These are phyloP conservation scores for Geotrichum histeridarum DNA, from an alignment of 1,139 yeast species.

Conservation along the genomic window DNA sequence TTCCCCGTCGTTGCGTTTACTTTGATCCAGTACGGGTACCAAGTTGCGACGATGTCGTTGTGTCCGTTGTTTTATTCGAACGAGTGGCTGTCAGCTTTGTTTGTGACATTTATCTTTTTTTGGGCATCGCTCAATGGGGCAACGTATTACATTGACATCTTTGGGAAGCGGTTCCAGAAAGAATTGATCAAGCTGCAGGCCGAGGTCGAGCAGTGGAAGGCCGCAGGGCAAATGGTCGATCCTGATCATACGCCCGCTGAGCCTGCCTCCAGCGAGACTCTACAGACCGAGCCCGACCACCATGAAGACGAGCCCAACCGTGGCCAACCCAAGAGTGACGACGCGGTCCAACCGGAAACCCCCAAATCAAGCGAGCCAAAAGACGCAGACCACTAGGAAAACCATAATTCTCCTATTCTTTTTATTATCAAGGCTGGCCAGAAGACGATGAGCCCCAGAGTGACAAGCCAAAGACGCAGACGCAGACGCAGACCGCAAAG, in stretches of 20 bases:
- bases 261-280: not conserved
- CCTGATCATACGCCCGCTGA: too few relatives aligned
- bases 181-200: constrained; percentile 67
- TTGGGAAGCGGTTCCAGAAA: constrained; percentile 74
- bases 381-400: too few relatives aligned
- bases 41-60: constrained; percentile 78
- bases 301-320: too few relatives aligned
- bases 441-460: too few relatives aligned
- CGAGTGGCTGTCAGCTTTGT: constrained; percentile 61
- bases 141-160: constrained; percentile 84
- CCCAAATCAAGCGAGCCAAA: too few relatives aligned
- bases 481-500: too few relatives aligned
- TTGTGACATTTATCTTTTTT: constrained; percentile 64
- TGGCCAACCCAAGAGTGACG: too few relatives aligned
- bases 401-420: too few relatives aligned
- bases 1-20: constrained; percentile 84
- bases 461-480: too few relatives aligned
- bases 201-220: constrained; percentile 47
- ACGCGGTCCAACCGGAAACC: too few relatives aligned
- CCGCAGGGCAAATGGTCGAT: not conserved
- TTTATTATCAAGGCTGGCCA: too few relatives aligned
- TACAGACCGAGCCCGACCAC: not conserved
- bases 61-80: constrained; percentile 82
- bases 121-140: constrained; percentile 92
- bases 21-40: constrained; percentile 79